Conservation (phyloP, 2,329 filamentous ascomycete genomes). For the Fusarium sp. region DNA sequence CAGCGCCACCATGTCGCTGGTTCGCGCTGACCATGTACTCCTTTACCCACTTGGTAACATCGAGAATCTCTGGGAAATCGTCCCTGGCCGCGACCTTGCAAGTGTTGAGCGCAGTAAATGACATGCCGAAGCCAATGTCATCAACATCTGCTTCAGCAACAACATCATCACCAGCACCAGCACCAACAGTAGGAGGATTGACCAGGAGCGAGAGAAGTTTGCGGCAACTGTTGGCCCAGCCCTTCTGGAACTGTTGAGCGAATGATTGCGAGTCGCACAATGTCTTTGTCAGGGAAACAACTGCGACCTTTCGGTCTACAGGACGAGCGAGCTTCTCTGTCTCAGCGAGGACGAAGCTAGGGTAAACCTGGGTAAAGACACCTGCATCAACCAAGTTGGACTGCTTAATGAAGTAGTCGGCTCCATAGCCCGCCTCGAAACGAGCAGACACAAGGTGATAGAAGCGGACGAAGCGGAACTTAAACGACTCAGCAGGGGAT, state of each 20-base stretch:
- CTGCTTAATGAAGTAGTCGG: slow-evolving; percentile 90
- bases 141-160: slow-evolving; percentile 92
- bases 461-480: slow-evolving; percentile 90
- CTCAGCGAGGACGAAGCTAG: slow-evolving; percentile 86
- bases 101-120: slow-evolving; percentile 93
- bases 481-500: slow-evolving; percentile 79
- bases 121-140: slow-evolving; percentile 93
- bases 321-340: slow-evolving; percentile 91
- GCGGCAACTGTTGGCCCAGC: slow-evolving; percentile 92
- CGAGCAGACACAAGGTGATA: slow-evolving; percentile 91
- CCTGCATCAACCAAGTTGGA: slow-evolving; percentile 85
- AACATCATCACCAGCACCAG: slow-evolving; percentile 77
- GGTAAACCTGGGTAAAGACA: slow-evolving; percentile 88
- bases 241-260: slow-evolving; percentile 83
- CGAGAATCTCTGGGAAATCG: slow-evolving; percentile 86
- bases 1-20: slow-evolving; percentile 75
- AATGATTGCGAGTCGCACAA: slow-evolving; percentile 89
- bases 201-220: slow-evolving; percentile 89
- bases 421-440: slow-evolving; percentile 83
- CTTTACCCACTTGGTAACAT: slow-evolving; percentile 88
- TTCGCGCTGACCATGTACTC: slow-evolving; percentile 84
- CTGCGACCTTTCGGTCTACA: slow-evolving; percentile 91
- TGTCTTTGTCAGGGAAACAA: slow-evolving; percentile 93
- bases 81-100: slow-evolving; percentile 82
- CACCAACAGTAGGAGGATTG: slow-evolving; percentile 80